Percentiles rank a stretch among this genome's conserved stretches.
These are phyloP conservation scores for Fusarium aywerte DNA, from an alignment of 2,329 filamentous ascomycete genomes.

Conservation along the genomic window DNA sequence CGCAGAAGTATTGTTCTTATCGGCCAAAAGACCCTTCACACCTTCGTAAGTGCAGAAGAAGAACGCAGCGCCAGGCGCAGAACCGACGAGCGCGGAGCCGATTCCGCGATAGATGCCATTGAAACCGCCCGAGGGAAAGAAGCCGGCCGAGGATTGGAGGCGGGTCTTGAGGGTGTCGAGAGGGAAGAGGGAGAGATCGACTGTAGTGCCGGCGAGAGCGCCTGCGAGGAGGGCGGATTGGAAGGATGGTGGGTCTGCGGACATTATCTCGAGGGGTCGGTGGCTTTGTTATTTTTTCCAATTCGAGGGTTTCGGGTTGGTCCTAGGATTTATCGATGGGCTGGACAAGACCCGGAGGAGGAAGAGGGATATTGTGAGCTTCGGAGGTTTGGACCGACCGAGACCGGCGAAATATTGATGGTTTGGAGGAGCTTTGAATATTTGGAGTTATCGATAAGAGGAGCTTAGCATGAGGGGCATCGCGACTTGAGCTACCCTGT, in stretches of 20 bases:
- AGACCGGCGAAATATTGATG: conserved; percentile 42
- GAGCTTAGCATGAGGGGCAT: conserved; percentile 10
- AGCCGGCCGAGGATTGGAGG: conserved; percentile 82
- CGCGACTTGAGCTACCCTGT: conserved; percentile 25
- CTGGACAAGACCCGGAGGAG: conserved; percentile 13
- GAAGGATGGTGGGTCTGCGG: conserved; percentile 57
- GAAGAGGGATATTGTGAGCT: conserved; percentile 14
- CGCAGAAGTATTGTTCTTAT: conserved; percentile 38
- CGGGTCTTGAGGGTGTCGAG: conserved; percentile 99
- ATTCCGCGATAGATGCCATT: conserved; percentile 92
- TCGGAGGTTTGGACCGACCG: conserved; percentile 38
- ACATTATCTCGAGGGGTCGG: conserved; percentile 4
- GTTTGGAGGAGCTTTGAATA: conserved; percentile 17
- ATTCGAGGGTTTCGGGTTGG: not conserved
- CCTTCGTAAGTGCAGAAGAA: conserved; percentile 97
- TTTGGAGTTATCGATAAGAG: conserved; percentile 44
- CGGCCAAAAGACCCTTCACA: conserved; percentile 67
- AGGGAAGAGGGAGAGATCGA: conserved; percentile 95
- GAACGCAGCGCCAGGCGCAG: conserved; percentile 90
- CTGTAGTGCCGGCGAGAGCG: conserved; percentile 91
- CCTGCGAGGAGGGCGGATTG: conserved; percentile 78
- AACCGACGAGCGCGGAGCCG: conserved; percentile 88
- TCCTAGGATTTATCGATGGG: not conserved
- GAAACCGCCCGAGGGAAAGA: conserved; percentile 88
- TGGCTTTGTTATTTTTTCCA: not conserved